Base-by-base conservation (phyloP, 169 alveolate species). In the Blepharisma undulans region DNA sequence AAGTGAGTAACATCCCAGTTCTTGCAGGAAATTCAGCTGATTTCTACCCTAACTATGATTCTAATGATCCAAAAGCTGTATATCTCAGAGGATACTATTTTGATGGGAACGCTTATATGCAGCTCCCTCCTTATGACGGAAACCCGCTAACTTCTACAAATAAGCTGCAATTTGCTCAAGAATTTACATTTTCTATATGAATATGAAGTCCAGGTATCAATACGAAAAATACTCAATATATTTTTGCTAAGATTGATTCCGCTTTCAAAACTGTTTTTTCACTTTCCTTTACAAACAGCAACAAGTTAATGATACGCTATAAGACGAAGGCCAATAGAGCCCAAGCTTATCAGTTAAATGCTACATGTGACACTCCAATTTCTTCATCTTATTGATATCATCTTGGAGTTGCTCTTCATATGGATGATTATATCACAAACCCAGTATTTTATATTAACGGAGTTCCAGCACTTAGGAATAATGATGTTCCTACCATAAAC, bases 61-160 rank as follows among this genome's bases (percentile, higher is more conserved):
- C 89, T 7, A n/a, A 48, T 29, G 89, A 82, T 77, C 89, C 89
- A 30, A 30, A 72, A 72, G 76, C 89, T 22, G 6, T 6, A n/a
- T 30, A 34, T 16, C 21, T 30, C 76, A n/a, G 89, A 82, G 89
- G 89, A 18, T 82, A 82, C 48, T 82, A 82, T 59, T 82, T 82
- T 25, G 21, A 36, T 21, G 72, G 77, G 33, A 32, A 21, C 5
- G 76, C 77, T 25, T 78, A 78, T 78, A 18, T 78, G n/a, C 36
- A 78, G 85, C 48, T 82, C 27, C 89, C 89, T 30, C 89, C 89
- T 48, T 82, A 82, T 48, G 25, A 66, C n/a, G 76, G 89, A 34
- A 82, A 3, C 33, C 30, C 72, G 4, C 7, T 36, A n/a, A 66
- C 72, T 4, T 48, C 59, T 78, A 5, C 60, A 36, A 36, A 36